These are phyloP conservation scores for Dovyalis caffra DNA, from an alignment of 345 rosid species.

Conservation along the genomic window DNA sequence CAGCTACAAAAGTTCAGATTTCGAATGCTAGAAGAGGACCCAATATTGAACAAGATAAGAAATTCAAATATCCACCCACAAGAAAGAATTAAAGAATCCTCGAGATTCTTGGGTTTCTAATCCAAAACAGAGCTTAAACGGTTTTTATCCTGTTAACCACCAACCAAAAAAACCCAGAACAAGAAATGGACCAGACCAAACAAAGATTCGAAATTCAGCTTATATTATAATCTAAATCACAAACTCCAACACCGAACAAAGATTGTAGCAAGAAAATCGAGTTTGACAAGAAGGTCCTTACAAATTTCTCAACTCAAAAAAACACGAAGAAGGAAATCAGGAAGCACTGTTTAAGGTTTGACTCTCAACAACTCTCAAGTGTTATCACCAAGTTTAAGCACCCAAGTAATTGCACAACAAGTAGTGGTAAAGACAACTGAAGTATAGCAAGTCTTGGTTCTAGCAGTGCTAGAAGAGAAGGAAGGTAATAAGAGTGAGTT, in stretches of 20 bases:
- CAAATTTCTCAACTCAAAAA: conserved; percentile 1
- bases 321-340: background rate
- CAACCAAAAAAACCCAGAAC: conserved; percentile 34
- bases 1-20: conserved; percentile 17
- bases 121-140: background rate
- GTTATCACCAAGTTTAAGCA: conserved; percentile 14
- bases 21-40: conserved; percentile 21
- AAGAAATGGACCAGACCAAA: conserved; percentile 25
- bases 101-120: conserved; percentile 22
- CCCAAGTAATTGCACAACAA: background rate
- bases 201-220: conserved; percentile 32
- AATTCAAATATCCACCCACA: conserved; percentile 21
- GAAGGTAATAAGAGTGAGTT: conserved; percentile 21
- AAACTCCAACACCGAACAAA: conserved; percentile 19
- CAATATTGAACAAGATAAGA: conserved; percentile 28
- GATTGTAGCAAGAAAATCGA: conserved; percentile 36
- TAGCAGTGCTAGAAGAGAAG: conserved; percentile 6
- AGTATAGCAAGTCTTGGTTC: background rate
- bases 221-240: background rate
- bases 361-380: conserved; percentile 19
- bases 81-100: conserved; percentile 38
- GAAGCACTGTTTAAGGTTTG: conserved; percentile 21
- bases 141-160: conserved; percentile 23
- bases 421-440: background rate
- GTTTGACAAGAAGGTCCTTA: conserved; percentile 6